phyloP scores from a whole-genome alignment of 306 rosid genomes.

The Cicer yamashitae region DNA sequence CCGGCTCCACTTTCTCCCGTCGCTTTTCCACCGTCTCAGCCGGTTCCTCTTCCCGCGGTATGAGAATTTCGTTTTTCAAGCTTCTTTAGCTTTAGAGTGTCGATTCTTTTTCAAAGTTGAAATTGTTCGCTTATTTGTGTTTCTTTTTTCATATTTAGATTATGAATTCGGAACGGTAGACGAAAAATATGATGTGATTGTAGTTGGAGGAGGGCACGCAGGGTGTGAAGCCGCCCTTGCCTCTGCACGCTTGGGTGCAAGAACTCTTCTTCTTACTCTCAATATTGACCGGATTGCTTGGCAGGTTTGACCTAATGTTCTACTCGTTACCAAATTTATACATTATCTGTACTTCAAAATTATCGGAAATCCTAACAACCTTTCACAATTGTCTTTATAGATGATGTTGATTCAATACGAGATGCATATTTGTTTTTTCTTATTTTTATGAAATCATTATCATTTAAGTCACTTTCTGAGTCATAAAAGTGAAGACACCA shows the following conservation, averaged over 20 bases:
- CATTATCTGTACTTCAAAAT: too few species aligned
- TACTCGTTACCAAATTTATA: background rate
- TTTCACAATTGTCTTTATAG: too few species aligned
- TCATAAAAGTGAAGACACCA: too few species aligned
- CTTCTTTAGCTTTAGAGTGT: background rate
- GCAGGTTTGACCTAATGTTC: constrained; percentile 63
- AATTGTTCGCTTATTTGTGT: constrained; percentile 12
- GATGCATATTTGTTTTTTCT: too few species aligned
- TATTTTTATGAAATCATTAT: too few species aligned
- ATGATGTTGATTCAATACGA: too few species aligned
- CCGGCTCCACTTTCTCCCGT: constrained; percentile 47
- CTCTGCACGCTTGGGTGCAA: constrained; percentile 90
- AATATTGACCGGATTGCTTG: constrained; percentile 95
- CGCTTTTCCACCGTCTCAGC: constrained; percentile 51
- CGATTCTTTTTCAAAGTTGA: background rate
- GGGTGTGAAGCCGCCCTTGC: constrained; percentile 93
- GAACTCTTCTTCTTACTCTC: constrained; percentile 89
- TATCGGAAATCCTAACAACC: too few species aligned
- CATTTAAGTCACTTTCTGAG: too few species aligned
- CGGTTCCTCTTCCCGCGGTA: constrained; percentile 57
- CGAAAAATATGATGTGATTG: constrained; percentile 90
- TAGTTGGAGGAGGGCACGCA: constrained; percentile 98
- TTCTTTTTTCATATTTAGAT: constrained; percentile 50
- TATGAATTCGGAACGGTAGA: constrained; percentile 50
- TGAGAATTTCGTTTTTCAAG: constrained; percentile 1